Evolutionary conservation across 495 filamentous ascomycete species (phyloP), one percentile per base, ranked within the genome.

Genomic region (Aspergillus sclerotiicarbonarius): DNA sequence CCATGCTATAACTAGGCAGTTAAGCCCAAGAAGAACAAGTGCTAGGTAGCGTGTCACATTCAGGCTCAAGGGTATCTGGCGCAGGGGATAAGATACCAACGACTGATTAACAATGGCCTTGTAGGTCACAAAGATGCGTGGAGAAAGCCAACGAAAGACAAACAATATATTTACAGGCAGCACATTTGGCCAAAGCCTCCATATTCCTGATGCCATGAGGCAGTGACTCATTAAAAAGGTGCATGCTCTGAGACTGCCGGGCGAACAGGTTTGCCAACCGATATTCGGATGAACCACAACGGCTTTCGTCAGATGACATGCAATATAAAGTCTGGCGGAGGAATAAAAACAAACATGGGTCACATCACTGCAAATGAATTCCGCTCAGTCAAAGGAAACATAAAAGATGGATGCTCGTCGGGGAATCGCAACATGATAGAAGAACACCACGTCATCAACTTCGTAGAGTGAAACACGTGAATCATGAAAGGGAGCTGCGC

Each of bases 401-500:
- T 54, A 18, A n/a, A 53, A 41, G 16, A 35, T 39, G 39, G 29
- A 39, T 13, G 39, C 33, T 16, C 7, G 30, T n/a, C 18, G 25
- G 39, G 21, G n/a, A 55, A 46, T 55, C 43, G 25, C 41, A 32
- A 30, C 25, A 55, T 19, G 29, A 48, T 48, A 12, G 18, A 53
- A 50, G 13, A 50, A 45, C 19, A 46, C 46, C 41, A 13, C 32
- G 21, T 53, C 33, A 29, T 53, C 33, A 29, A 39, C 6, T 39
- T 43, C 51, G 25, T 43, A 33, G 15, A 21, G 18, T 43, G 32
- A 31, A 18, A 18, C 21, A 39, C 46, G 20, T 39, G 32, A 58
- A 52, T 49, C 33, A 58, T 53, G 50, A 55, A 51, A 15, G 12
- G 54, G 57, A 58, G 32, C 25, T 33, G 13, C 43, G 7, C 15